phyloP scores from a whole-genome alignment of 2,329 filamentous ascomycete genomes.

The Trichoderma pleuroti region DNA sequence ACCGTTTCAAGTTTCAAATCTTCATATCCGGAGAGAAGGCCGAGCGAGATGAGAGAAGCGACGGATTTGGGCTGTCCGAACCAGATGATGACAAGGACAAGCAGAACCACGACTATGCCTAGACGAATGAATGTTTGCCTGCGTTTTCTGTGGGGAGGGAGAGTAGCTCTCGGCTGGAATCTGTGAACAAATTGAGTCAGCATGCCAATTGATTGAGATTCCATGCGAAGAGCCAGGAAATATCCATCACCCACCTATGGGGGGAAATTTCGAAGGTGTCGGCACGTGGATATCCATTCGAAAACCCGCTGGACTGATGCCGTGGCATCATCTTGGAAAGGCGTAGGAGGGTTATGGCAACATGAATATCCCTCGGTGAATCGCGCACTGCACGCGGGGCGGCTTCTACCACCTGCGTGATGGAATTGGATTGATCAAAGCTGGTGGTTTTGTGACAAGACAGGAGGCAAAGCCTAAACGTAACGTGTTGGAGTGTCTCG shows the following conservation, averaged over 20 bases:
- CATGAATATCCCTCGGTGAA: slow-evolving; percentile 21
- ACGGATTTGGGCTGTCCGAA: slow-evolving; percentile 65
- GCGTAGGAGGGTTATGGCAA: slow-evolving; percentile 31
- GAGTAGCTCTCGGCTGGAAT: slow-evolving; percentile 79
- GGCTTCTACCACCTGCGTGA: slow-evolving; percentile 8
- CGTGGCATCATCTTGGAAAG: slow-evolving; percentile 74
- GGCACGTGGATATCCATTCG: slow-evolving; percentile 76
- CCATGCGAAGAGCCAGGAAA: neutral
- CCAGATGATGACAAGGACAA: slow-evolving; percentile 69
- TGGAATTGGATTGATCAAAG: neutral
- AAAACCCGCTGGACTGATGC: slow-evolving; percentile 70
- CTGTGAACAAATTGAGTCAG: slow-evolving; percentile 23
- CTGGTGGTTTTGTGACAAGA: neutral
- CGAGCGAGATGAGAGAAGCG: slow-evolving; percentile 63
- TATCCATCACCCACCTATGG: slow-evolving; percentile 61
- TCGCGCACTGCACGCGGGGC: slow-evolving; percentile 10
- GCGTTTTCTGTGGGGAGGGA: slow-evolving; percentile 66
- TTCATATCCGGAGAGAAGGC: slow-evolving; percentile 62
- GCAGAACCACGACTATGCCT: slow-evolving; percentile 53
- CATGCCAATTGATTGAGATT: neutral
- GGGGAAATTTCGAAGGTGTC: slow-evolving; percentile 84
- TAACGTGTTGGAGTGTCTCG: slow-evolving; percentile 14
- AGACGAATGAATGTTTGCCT: slow-evolving; percentile 69
- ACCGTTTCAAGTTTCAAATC: slow-evolving; percentile 87
- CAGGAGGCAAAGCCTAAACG: slow-evolving; percentile 1